phyloP scores from a whole-genome alignment of 805 yeast species.

The Kuraishia floccosa region DNA sequence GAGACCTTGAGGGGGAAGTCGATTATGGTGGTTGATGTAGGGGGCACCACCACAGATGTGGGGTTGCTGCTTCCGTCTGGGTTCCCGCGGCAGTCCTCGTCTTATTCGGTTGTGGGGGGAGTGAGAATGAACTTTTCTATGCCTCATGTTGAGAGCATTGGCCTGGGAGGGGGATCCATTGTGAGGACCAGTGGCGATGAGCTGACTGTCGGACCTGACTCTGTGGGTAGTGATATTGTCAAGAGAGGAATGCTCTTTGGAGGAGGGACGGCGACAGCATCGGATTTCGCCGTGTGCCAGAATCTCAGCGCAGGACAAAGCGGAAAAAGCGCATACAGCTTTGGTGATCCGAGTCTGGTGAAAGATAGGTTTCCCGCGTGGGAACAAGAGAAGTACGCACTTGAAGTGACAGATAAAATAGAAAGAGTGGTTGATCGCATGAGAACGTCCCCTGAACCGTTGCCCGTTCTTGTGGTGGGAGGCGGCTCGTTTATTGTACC shows the following conservation, averaged over 20 bases:
- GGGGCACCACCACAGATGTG: slow-evolving; percentile 42
- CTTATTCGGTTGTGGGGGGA: slow-evolving; percentile 31
- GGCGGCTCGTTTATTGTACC: slow-evolving; percentile 40
- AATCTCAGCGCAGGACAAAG: slow-evolving; percentile 5
- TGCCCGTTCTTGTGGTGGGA: slow-evolving; percentile 33
- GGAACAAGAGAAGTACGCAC: slow-evolving; percentile 1
- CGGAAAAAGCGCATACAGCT: not conserved
- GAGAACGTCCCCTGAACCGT: slow-evolving; percentile 30
- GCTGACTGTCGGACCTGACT: slow-evolving; percentile 33
- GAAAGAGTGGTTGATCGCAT: slow-evolving; percentile 30
- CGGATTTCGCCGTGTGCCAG: slow-evolving; percentile 21
- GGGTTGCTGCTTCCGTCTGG: slow-evolving; percentile 32
- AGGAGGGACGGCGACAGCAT: slow-evolving; percentile 26
- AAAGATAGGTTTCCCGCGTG: slow-evolving; percentile 7
- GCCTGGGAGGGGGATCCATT: slow-evolving; percentile 39
- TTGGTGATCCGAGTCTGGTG: slow-evolving; percentile 18
- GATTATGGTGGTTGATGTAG: slow-evolving; percentile 32
- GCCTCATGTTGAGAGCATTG: slow-evolving; percentile 39
- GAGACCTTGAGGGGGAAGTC: slow-evolving; percentile 5
- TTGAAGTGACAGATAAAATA: slow-evolving; percentile 14
- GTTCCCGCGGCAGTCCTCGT: slow-evolving; percentile 33
- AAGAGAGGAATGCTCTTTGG: slow-evolving; percentile 27
- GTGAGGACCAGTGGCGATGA: slow-evolving; percentile 16
- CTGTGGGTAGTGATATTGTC: slow-evolving; percentile 30
- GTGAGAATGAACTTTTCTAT: slow-evolving; percentile 37